Conservation (phyloP, 768 basidiomycete species). For the Rhodosporidiobolus odoratus region DNA sequence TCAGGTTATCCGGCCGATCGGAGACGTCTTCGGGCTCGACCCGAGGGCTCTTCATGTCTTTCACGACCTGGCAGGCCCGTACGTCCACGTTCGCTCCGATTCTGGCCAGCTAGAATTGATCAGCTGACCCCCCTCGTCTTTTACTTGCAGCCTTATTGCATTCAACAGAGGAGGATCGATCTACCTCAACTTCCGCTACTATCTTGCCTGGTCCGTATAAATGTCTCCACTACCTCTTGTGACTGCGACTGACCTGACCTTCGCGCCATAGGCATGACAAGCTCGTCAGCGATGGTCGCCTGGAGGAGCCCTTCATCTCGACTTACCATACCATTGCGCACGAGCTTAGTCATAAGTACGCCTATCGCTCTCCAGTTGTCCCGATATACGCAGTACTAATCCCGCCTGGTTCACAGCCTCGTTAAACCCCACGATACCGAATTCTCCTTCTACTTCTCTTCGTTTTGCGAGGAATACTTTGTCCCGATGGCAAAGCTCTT, state of each 20-base stretch:
- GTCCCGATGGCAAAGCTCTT: slow-evolving; percentile 43
- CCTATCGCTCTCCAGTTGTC: not conserved
- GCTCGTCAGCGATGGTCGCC: slow-evolving; percentile 56
- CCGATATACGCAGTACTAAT: not conserved
- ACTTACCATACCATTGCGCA: slow-evolving; percentile 93
- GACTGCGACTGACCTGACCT: slow-evolving; percentile 71
- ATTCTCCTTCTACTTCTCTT: slow-evolving; percentile 90
- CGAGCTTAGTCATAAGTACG: slow-evolving; percentile 58
- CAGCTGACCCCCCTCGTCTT: too few relatives aligned
- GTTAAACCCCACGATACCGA: slow-evolving; percentile 74
- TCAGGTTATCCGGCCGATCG: slow-evolving; percentile 59
- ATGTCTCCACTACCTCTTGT: slow-evolving; percentile 46
- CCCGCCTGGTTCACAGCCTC: slow-evolving; percentile 45
- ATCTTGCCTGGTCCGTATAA: slow-evolving; percentile 3
- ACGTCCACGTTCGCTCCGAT: too few relatives aligned
- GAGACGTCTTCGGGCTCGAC: slow-evolving; percentile 67
- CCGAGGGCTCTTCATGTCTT: slow-evolving; percentile 75
- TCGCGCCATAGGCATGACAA: slow-evolving; percentile 52
- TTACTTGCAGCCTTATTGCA: too few relatives aligned
- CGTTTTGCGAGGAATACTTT: slow-evolving; percentile 66
- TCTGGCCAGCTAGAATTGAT: rapidly evolving
- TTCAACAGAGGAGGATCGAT: slow-evolving; percentile 87
- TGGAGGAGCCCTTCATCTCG: slow-evolving; percentile 66
- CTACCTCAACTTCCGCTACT: slow-evolving; percentile 77
- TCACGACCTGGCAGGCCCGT: slow-evolving; percentile 69